Evolutionary conservation across 257 asterid species (phyloP), one percentile per base, ranked within the genome.

Genomic region (Solanum piurae): DNA sequence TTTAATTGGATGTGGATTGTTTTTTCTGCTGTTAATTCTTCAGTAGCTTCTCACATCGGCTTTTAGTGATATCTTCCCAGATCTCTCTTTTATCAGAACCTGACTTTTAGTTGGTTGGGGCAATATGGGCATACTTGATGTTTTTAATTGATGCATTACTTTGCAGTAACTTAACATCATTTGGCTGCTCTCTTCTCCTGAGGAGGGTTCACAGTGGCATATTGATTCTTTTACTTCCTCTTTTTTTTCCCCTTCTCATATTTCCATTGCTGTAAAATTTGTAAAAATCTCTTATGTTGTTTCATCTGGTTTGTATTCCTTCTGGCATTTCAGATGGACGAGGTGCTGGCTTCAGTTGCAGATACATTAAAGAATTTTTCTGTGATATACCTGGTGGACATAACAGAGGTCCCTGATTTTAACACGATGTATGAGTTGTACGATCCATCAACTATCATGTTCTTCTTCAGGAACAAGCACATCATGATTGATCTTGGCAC

Each of bases 381-480:
- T 13, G 98, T 95, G 73, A 95, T 95, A 83, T 95, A 96, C 89
- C 90, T 95, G 87, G 98, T 96, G 87, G 98, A 96, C 83, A 96
- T 96, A 84, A 91, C 98, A 4, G 99, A 96, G 90, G 98, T 96
- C 79, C 98, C 98, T 2, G 99, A 96, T 89, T 96, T 96, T 91
- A 96, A 95, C 94, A 95, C 98, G 3, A 95, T 96, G 99, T 96
- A 96, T 8, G 99, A 96, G 93, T 76, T 96, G 91, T 96, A 96
- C 13, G 99, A 96, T 80, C 98, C 99, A 9, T 96, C 99, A 23
- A 96, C 99, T 0, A 73, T 94, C 85, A 96, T 96, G 99, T 95
- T 96, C 92, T 96, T 96, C 89, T 96, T 96, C 92, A 94, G 98
- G 94, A 96, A 96, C 98, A 96, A 96, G 91, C 99, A 96, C 92